Conservation (phyloP, 2,329 filamentous ascomycete species). For the Exophiala alcalophila region DNA sequence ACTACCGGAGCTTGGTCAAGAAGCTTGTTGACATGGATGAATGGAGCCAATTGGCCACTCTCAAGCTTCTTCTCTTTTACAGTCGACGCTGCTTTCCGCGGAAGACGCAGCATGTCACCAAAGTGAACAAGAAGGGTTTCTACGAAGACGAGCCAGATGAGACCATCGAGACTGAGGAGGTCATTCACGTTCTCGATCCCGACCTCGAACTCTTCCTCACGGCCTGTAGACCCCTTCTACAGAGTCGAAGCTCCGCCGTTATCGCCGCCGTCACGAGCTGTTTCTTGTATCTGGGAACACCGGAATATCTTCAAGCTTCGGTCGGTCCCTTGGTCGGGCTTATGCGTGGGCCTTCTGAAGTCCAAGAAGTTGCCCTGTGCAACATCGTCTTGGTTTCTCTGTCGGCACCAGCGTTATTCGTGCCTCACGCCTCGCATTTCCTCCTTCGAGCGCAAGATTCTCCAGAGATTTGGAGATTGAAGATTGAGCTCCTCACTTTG, state of each 20-base stretch:
- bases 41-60: conserved; percentile 85
- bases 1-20: conserved; percentile 79
- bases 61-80: conserved; percentile 80
- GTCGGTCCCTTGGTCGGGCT: conserved; percentile 84
- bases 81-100: conserved; percentile 82
- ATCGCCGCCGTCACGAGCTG: conserved; percentile 82
- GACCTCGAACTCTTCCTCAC: conserved; percentile 81
- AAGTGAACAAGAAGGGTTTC: conserved; percentile 65
- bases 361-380: conserved; percentile 84
- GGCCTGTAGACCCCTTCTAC: conserved; percentile 76
- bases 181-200: conserved; percentile 65
- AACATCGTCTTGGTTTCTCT: conserved; percentile 95
- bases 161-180: conserved; percentile 48
- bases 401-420: conserved; percentile 71
- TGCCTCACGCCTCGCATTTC: conserved; percentile 85
- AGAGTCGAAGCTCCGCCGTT: conserved; percentile 89
- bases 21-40: conserved; percentile 99
- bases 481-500: conserved; percentile 85
- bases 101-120: conserved; percentile 58
- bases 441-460: conserved; percentile 77
- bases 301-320: conserved; percentile 69
- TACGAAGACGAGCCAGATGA: conserved; percentile 67
- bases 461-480: conserved; percentile 80
- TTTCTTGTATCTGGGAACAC: conserved; percentile 79
- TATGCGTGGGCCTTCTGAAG: conserved; percentile 77